Evolutionary conservation across 2,329 filamentous ascomycete species (phyloP).

Genomic region (Talaromyces sp.): DNA sequence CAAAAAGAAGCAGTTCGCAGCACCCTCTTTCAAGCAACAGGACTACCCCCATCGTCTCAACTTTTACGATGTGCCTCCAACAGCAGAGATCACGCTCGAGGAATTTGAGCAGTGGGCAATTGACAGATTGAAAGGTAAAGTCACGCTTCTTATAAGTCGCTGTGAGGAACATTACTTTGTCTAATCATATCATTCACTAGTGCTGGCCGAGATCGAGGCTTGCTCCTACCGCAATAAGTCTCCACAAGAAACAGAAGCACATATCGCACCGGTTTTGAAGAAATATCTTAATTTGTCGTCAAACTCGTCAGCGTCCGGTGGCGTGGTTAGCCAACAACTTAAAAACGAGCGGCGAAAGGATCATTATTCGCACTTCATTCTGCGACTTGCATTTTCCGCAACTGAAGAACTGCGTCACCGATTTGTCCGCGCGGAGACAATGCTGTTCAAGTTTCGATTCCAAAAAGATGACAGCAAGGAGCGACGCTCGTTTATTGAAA

Average conservation of each 20-base stretch:
- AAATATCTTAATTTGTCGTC: constrained; percentile 79
- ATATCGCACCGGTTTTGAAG: constrained; percentile 80
- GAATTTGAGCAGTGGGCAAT: constrained; percentile 99
- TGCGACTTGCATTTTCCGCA: constrained; percentile 83
- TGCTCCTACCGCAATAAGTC: constrained; percentile 92
- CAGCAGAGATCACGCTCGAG: constrained; percentile 89
- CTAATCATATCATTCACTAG: constrained; percentile 20
- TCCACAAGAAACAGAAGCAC: constrained; percentile 70
- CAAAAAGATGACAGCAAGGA: constrained; percentile 70
- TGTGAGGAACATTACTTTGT: constrained; percentile 2
- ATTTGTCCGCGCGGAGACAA: constrained; percentile 80
- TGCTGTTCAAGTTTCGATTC: constrained; percentile 80
- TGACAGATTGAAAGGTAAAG: constrained; percentile 71
- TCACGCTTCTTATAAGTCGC: neutral
- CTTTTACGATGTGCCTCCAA: constrained; percentile 84
- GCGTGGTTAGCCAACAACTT: constrained; percentile 48
- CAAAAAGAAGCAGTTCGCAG: constrained; percentile 81
- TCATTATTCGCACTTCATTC: constrained; percentile 96
- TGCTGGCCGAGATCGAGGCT: constrained; percentile 62
- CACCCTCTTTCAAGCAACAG: constrained; percentile 67
- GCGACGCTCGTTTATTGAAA: constrained; percentile 68
- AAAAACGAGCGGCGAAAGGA: constrained; percentile 80
- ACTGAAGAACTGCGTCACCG: constrained; percentile 85
- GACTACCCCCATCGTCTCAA: constrained; percentile 83
- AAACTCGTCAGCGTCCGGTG: constrained; percentile 59